Conservation (phyloP, 306 rosid genomes). For the Bauhinia variegata region DNA sequence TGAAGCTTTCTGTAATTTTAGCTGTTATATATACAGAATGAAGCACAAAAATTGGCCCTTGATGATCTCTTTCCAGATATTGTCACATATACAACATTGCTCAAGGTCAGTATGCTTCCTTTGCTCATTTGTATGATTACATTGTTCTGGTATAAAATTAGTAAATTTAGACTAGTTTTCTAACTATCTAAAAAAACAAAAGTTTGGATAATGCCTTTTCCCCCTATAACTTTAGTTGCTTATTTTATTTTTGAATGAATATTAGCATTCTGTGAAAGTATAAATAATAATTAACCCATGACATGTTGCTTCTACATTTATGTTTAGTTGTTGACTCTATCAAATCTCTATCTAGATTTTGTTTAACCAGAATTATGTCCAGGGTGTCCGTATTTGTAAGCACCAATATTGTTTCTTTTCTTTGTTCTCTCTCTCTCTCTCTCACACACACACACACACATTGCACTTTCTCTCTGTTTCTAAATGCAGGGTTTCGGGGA, state of each 20-base stretch:
- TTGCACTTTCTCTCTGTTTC: conserved; percentile 7
- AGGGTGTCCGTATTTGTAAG: neutral
- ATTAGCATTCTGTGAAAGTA: conserved; percentile 14
- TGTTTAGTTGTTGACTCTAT: neutral
- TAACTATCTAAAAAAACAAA: no score
- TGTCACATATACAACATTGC: conserved; percentile 72
- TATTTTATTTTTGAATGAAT: conserved; percentile 2
- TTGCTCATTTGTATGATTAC: conserved; percentile 7
- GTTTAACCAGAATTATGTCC: neutral
- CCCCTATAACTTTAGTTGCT: conserved; percentile 9
- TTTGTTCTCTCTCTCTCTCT: conserved; percentile 11
- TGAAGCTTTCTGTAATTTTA: conserved; percentile 35
- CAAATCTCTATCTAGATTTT: neutral
- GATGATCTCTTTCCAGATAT: conserved; percentile 70
- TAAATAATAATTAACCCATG: conserved; percentile 11
- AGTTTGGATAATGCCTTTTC: conserved; percentile 3
- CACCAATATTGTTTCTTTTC: no score
- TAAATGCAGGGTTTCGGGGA: conserved; percentile 69
- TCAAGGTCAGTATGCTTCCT: conserved; percentile 57
- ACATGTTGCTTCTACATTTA: neutral
- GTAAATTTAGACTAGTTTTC: neutral
- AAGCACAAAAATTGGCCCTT: conserved; percentile 43
- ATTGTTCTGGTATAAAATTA: neutral
- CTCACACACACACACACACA: neutral
- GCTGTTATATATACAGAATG: conserved; percentile 46